Evolutionary conservation across 1,284 basidiomycete genomes (phyloP).

Genomic region (Rhodotorula mucilaginosa): DNA sequence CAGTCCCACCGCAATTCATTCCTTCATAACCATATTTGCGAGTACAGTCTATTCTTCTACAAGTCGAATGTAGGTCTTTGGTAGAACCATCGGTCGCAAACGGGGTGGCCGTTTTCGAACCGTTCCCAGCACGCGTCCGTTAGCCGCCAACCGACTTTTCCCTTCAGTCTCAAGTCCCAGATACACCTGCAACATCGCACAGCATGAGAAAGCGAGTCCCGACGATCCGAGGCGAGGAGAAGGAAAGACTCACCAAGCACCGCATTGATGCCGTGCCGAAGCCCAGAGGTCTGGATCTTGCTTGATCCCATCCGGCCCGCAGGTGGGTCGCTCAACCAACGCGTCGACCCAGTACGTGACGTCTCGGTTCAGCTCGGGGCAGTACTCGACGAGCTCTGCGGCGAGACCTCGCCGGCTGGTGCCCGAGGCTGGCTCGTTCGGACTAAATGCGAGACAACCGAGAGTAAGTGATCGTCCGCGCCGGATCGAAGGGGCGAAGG

Average conservation of each 20-base stretch:
- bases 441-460: accelerated
- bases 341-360: neutral
- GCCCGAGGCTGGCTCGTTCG: neutral
- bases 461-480: neutral
- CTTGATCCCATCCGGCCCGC: neutral
- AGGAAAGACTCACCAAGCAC: slow-evolving; percentile 4
- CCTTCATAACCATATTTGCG: neutral
- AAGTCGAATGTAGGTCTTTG: neutral
- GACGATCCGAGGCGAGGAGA: too few species aligned
- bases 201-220: neutral
- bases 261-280: slow-evolving; percentile 7
- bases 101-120: slow-evolving; percentile 4
- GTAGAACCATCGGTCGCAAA: slow-evolving; percentile 1
- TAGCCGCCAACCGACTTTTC: neutral
- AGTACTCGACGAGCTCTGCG: slow-evolving; percentile 3
- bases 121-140: slow-evolving; percentile 6
- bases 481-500: too few species aligned
- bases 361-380: neutral
- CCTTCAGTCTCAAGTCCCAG: neutral
- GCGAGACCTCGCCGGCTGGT: neutral
- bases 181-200: neutral
- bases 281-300: neutral
- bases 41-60: neutral
- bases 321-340: neutral
- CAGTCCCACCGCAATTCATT: too few species aligned